These are phyloP conservation scores for Cryptococcus depauperatus DNA, from an alignment of 1,284 basidiomycete species.

Conservation along the genomic window DNA sequence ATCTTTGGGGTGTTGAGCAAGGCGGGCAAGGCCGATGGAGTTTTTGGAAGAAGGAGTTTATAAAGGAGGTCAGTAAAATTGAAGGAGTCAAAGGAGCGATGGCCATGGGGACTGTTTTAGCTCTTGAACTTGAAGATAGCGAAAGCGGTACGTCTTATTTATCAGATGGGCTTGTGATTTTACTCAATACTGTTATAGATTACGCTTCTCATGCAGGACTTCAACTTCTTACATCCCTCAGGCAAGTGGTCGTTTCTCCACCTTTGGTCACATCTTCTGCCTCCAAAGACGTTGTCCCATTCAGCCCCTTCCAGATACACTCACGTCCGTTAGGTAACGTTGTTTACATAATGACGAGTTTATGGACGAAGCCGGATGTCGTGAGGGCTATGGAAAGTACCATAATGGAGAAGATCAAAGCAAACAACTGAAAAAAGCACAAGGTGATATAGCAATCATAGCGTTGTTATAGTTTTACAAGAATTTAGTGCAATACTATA, in stretches of 20 bases:
- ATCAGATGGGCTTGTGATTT: neutral
- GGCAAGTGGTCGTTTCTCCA: constrained; percentile 16
- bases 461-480: no score
- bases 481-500: no score
- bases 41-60: constrained; percentile 73
- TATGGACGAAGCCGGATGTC: constrained; percentile 46
- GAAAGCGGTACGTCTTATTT: constrained; percentile 50
- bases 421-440: no score
- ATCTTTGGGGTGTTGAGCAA: constrained; percentile 46
- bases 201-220: constrained; percentile 71
- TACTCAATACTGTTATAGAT: constrained; percentile 43
- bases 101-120: constrained; percentile 81
- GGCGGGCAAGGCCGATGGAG: constrained; percentile 59
- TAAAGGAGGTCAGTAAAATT: constrained; percentile 56
- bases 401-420: constrained; percentile 23
- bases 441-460: no score
- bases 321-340: constrained; percentile 86
- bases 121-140: constrained; percentile 64
- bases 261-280: constrained; percentile 1
- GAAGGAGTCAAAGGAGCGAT: constrained; percentile 63
- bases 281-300: constrained; percentile 7
- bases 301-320: constrained; percentile 60
- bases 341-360: constrained; percentile 87
- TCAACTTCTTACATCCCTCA: constrained; percentile 48
- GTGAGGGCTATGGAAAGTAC: constrained; percentile 39